Percentiles rank a stretch among this genome's conserved stretches.
Evolutionary conservation across 352 stramenopile species (phyloP).

Genomic region (Globisporangium takayamanum): DNA sequence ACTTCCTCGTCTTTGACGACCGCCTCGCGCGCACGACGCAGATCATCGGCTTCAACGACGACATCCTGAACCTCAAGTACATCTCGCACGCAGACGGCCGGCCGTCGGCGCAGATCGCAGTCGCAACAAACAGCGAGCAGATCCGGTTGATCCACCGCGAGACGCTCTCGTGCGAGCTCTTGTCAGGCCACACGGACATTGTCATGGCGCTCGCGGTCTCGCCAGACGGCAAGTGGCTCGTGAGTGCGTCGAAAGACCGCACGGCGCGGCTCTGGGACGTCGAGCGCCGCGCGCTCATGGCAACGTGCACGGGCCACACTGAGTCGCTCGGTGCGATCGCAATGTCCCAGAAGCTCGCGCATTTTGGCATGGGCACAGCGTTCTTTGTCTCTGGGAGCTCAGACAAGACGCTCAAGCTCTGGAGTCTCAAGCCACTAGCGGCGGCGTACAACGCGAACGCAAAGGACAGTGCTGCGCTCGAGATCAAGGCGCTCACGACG

Average conservation of each 20-base stretch:
- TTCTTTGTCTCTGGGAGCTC: conserved; percentile 96
- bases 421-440: conserved; percentile 84
- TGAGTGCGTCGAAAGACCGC: conserved; percentile 93
- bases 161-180: conserved; percentile 90
- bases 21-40: conserved; percentile 58
- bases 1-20: conserved; percentile 80
- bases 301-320: conserved; percentile 90
- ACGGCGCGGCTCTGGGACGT: conserved; percentile 91
- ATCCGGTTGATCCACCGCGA: conserved; percentile 92
- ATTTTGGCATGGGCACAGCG: conserved; percentile 69
- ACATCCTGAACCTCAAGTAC: conserved; percentile 97
- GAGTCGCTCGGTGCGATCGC: conserved; percentile 91
- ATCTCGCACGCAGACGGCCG: conserved; percentile 67
- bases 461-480: conserved; percentile 25
- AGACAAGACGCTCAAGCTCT: conserved; percentile 98
- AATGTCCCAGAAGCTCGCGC: conserved; percentile 84
- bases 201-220: conserved; percentile 95
- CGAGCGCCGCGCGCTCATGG: conserved; percentile 67
- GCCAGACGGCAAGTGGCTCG: conserved; percentile 82
- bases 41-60: conserved; percentile 94
- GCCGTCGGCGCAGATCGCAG: conserved; percentile 75
- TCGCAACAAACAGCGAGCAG: conserved; percentile 95
- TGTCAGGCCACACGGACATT: conserved; percentile 96
- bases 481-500: conserved; percentile 47
- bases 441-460: conserved; percentile 33